phyloP scores from a whole-genome alignment of 371 early-diverging fungal genomes.

The Mortierella sp. region DNA sequence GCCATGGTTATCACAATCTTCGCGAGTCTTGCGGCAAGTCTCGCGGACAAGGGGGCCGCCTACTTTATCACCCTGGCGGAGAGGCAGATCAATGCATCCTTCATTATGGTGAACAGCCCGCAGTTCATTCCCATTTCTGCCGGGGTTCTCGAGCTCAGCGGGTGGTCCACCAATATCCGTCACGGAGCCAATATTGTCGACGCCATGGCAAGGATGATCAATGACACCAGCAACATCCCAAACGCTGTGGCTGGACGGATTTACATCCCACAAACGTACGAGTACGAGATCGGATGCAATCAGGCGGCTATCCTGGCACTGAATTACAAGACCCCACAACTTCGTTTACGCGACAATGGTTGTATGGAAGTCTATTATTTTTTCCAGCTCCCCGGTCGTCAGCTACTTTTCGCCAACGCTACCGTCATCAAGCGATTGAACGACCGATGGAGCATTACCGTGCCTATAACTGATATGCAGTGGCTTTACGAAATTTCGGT shows the following conservation, averaged over 20 bases:
- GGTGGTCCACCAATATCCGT: not conserved
- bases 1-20: slow-evolving; percentile 5
- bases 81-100: not conserved
- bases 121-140: not conserved
- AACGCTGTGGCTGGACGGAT: not conserved
- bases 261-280: slow-evolving; percentile 7
- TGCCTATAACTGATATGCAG: too few species aligned
- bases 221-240: slow-evolving; percentile 17
- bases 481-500: too few species aligned
- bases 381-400: too few species aligned
- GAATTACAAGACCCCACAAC: too few species aligned
- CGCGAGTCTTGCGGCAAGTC: not conserved
- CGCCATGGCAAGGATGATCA: slow-evolving; percentile 3
- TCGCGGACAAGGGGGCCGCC: slow-evolving; percentile 11
- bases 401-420: too few species aligned
- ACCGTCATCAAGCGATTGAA: too few species aligned
- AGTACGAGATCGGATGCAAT: slow-evolving; percentile 15
- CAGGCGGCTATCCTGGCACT: too few species aligned
- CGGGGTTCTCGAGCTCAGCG: not conserved
- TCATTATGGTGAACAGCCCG: not conserved
- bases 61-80: slow-evolving; percentile 11
- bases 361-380: not conserved
- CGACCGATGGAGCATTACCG: too few species aligned
- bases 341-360: not conserved
- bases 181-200: slow-evolving; percentile 11